These are phyloP conservation scores for Colletotrichum incanum DNA, from an alignment of 2,329 filamentous ascomycete species.

Conservation along the genomic window DNA sequence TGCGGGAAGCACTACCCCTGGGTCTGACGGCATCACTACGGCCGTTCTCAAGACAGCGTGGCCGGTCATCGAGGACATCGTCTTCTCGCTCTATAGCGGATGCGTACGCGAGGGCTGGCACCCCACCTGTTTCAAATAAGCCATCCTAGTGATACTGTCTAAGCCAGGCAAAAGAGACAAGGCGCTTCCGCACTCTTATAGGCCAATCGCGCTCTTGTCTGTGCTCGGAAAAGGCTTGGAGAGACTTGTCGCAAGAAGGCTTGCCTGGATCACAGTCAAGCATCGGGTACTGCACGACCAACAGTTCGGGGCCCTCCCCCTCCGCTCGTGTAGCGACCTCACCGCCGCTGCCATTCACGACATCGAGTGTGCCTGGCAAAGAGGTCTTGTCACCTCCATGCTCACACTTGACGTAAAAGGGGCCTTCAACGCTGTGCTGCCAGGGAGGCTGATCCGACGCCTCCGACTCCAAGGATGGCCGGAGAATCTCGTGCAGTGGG, in stretches of 20 bases:
- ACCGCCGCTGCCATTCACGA: too few relatives aligned
- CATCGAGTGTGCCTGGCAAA: too few relatives aligned
- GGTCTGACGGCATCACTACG: neutral
- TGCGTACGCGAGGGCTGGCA: neutral
- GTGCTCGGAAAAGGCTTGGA: too few relatives aligned
- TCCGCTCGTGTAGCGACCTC: too few relatives aligned
- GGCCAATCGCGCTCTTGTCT: neutral
- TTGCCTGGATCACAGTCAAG: neutral
- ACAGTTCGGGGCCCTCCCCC: too few relatives aligned
- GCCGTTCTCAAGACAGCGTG: neutral
- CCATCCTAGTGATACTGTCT: neutral
- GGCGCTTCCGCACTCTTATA: neutral
- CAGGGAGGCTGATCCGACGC: neutral
- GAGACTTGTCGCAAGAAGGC: too few relatives aligned
- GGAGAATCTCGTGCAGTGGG: neutral
- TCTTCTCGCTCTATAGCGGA: neutral
- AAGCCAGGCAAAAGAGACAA: neutral
- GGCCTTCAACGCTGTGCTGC: neutral
- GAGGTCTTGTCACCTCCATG: too few relatives aligned
- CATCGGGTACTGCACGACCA: too few relatives aligned
- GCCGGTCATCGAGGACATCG: neutral
- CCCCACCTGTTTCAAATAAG: neutral
- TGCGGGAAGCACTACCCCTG: neutral
- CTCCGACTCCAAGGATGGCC: neutral
- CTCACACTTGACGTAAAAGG: too few relatives aligned